Conservation (phyloP, 2,329 filamentous ascomycete genomes). For the Trichoderma breve region DNA sequence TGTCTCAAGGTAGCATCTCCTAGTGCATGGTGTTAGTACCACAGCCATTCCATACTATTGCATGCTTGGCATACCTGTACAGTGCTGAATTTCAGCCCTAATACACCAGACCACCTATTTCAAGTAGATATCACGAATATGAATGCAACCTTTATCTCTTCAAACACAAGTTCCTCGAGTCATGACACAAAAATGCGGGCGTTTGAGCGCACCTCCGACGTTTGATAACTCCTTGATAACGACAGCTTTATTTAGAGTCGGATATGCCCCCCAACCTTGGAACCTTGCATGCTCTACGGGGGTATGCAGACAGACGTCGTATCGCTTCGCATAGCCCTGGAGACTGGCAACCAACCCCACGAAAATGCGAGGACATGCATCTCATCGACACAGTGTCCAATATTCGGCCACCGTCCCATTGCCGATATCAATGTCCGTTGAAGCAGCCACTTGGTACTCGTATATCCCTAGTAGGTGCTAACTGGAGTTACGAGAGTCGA, state of each 20-base stretch:
- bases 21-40: background rate
- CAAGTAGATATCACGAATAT: background rate
- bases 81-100: background rate
- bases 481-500: background rate
- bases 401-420: background rate
- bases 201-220: background rate
- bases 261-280: background rate
- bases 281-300: background rate
- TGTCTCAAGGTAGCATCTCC: background rate
- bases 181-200: background rate
- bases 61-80: background rate
- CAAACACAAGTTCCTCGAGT: background rate
- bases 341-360: background rate
- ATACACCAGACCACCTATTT: background rate
- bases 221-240: background rate
- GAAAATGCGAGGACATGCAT: background rate
- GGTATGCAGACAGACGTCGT: background rate
- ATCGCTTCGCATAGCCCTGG: background rate
- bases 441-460: background rate
- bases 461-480: background rate
- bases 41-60: background rate
- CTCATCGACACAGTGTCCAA: background rate
- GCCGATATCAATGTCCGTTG: background rate
- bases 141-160: background rate
- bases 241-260: background rate